Evolutionary conservation across 441 rosid species (phyloP).

Genomic region (Bocquillonia castaneifolia): DNA sequence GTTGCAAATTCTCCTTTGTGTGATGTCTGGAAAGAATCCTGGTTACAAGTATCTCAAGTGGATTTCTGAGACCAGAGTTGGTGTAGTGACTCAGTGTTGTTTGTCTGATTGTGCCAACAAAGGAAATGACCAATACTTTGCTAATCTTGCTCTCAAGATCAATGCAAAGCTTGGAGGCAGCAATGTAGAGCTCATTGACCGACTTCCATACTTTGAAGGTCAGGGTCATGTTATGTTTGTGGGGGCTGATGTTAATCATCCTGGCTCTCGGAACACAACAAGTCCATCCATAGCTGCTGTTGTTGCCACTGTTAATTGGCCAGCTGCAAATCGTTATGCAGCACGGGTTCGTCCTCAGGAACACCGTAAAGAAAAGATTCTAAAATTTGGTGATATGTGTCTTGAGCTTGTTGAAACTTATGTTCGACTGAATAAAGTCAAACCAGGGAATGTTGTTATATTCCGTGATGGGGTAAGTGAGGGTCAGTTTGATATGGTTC

Average conservation of each 20-base stretch:
- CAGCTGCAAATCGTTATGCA: constrained; percentile 65
- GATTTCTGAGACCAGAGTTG: constrained; percentile 66
- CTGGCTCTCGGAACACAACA: constrained; percentile 37
- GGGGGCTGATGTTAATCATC: constrained; percentile 88
- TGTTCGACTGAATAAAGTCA: constrained; percentile 30
- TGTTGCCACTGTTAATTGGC: constrained; percentile 74
- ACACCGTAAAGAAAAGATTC: constrained; percentile 52
- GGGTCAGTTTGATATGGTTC: constrained; percentile 84
- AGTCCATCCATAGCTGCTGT: constrained; percentile 85
- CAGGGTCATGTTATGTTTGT: constrained; percentile 62
- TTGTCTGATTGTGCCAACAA: constrained; percentile 40
- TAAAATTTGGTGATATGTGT: constrained; percentile 56
- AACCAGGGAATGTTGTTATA: constrained; percentile 53
- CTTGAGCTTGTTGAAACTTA: constrained; percentile 53
- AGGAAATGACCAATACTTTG: constrained; percentile 54
- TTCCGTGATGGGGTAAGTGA: constrained; percentile 88
- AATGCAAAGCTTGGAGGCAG: constrained; percentile 91
- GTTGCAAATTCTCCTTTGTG: constrained; percentile 56
- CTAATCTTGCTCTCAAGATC: constrained; percentile 72
- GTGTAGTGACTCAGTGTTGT: constrained; percentile 78
- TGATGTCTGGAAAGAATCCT: constrained; percentile 52
- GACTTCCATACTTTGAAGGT: constrained; percentile 38
- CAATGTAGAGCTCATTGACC: constrained; percentile 56
- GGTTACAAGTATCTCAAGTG: constrained; percentile 84
- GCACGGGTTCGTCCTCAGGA: constrained; percentile 56